Base-by-base conservation (phyloP, 495 filamentous ascomycete genomes). In the Neurospora sp. region DNA sequence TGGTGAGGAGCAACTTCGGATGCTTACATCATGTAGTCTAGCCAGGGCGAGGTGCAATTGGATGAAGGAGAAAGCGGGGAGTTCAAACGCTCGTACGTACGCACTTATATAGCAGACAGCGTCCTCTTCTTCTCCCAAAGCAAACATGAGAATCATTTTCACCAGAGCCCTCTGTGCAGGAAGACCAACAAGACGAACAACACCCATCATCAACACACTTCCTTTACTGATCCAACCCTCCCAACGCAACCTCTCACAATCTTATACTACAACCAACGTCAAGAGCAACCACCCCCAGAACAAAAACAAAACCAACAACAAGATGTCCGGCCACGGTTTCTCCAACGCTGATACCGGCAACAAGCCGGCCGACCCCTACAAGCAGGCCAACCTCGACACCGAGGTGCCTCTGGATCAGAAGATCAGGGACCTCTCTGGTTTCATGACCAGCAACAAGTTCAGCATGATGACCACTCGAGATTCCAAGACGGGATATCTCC, bases 291-390 rank as follows among this genome's bases (percentile, higher is more conserved):
- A 65, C 0, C 27, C 31, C 27, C 20, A n/a, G n/a, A 45, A n/a
- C 42, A 45, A 45, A 35, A 37, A 3, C 12, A 35, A 27, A 4
- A 59, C 22, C 27, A 71, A 69, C 73, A 76, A 20, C 35, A 35
- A 35, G 31, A 82, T 83, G 82, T 72, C 81, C 3, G 37, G 72
- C 31, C 14, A 70, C 76, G 53, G 53, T 65, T 81, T 77, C 82
- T 88, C 88, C 79, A 91, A 91, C 81, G 84, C 91, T 44, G 82
- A 86, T 71, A 89, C 88, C 38, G 87, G 86, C 71, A 79, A 72
- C 75, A 84, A 86, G 80, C 78, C 81, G 18, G 82, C 91, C 44
- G 95, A 97, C 79, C 94, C 94, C 0, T 97, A 96, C 86, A 94
- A 88, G 78, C 78, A 85, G 70, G 89, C 91, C 82, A 96, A 93